Evolutionary conservation across 148 eudicot species (phyloP), one percentile per base, ranked within the genome.

Genomic region (Rhododendron ovatum): DNA sequence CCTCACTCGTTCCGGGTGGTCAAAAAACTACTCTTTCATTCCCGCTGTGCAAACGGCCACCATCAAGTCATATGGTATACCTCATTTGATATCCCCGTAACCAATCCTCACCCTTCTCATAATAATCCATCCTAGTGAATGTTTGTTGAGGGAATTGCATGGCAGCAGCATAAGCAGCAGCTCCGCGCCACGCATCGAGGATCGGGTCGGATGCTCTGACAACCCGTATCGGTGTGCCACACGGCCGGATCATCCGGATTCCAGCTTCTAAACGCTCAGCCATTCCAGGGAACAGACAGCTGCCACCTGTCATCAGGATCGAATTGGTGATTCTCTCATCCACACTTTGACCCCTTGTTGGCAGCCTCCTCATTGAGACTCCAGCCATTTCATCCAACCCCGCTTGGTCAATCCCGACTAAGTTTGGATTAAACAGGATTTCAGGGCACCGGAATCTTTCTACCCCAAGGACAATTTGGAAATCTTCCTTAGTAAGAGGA

Each of bases 391-490:
- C 99, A 85, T 95, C 99, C 85, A 98, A 88, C 41, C 99, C 99
- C 20, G 96, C 93, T 84, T 98, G 99, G 80, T 98, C 95, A 41
- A 98, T 88, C 55, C 99, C 98, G 50, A 98, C 87, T 82, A 98
- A 85, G 90, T 88, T 94, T 45, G 99, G 99, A 88, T 91, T 86
- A 74, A 97, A 94, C 63, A 97, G 90, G 81, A 97, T 91, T 89
- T 97, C 99, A 0, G 99, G 98, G 90, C 98, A 94, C 81, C 99
- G 90, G 82, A 97, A 97, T 89, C 99, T 93, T 90, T 97, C 99
- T 35, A 97, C 96, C 51, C 96, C 99, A 53, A 95, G 89, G 61
- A 87, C 73, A 22, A 97, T 91, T 83, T 97, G 98, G 85, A 92
- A 97, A 93, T 97, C 99, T 91, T 97, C 98, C 90, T 94, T 91